Percentiles rank a stretch among this genome's conserved stretches.
phyloP scores from a whole-genome alignment of 441 rosid species.

The Populus tomentosa region DNA sequence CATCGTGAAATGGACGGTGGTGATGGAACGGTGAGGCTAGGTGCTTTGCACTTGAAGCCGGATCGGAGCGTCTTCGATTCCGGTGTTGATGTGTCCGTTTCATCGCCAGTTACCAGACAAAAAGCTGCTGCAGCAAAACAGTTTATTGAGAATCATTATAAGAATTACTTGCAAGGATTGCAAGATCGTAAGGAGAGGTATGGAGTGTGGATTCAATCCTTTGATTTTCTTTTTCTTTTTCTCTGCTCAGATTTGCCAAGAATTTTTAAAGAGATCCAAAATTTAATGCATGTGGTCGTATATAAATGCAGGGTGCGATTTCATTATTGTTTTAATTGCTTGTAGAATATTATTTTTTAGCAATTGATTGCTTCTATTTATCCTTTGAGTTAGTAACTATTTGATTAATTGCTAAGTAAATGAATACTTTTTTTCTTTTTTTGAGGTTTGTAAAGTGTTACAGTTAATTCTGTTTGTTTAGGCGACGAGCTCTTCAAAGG shows the following conservation, averaged over 20 bases:
- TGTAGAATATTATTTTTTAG: not conserved
- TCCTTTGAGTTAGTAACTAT: not conserved
- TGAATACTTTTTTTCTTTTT: not conserved
- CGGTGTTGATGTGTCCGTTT: conserved; percentile 66
- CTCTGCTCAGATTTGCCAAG: not conserved
- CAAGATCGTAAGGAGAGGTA: conserved; percentile 94
- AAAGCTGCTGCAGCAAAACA: conserved; percentile 97
- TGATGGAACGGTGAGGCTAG: conserved; percentile 74
- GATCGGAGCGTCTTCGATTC: conserved; percentile 55
- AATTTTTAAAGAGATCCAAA: conserved; percentile 5
- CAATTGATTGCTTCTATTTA: not conserved
- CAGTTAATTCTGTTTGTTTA: conserved; percentile 27
- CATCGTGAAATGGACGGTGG: conserved; percentile 52
- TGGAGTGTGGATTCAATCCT: not conserved
- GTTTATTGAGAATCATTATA: conserved; percentile 95
- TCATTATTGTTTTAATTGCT: not conserved
- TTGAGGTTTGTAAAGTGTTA: not conserved
- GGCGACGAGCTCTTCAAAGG: conserved; percentile 74
- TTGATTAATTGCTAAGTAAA: conserved; percentile 6
- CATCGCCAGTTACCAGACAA: conserved; percentile 92
- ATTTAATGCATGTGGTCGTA: conserved; percentile 2
- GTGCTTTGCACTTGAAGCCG: conserved; percentile 53
- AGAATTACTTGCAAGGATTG: conserved; percentile 82
- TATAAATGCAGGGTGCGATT: not conserved
- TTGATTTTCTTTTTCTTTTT: not conserved